Evolutionary conservation across 345 rosid species (phyloP), one percentile per base, ranked within the genome.

Genomic region (Gossypium sturtianum): DNA sequence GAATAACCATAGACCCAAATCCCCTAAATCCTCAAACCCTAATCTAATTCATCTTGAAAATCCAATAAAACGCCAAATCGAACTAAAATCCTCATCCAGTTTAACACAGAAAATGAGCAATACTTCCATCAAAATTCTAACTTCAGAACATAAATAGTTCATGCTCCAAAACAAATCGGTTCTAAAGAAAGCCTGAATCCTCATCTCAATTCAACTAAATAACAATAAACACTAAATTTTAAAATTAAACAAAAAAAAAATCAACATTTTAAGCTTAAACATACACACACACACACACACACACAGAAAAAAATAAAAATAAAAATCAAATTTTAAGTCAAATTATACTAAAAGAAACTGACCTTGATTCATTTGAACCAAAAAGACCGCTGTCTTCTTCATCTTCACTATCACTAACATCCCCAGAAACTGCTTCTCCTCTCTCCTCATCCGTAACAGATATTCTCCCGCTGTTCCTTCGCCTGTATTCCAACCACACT

Each of bases 401-500:
- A 60, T 86, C 83, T 75, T 79, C 89, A 60, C 74, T 85, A 20
- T 83, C 82, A 34, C 76, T 78, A 60, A 41, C 77, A 66, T 20
- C 59, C 12, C 61, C 71, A 60, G 58, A 11, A 54, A 78, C 52
- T 63, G 38, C 71, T 13, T 70, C 74, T 60, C 88, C 79, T 8
- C 91, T 76, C 84, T 86, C 93, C 66, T 78, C 87, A 57, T 91
- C 95, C 72, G 87, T 76, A 54, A 38, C 81, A 16, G 72, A 82
- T 25, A 44, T 70, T 51, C 86, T 78, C 57, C 82, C 75, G 13
- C 60, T n/a, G 79, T 76, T 89, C 85, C 98, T 86, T 74, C 87
- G 83, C 87, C 94, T 78, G 71, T 83, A 95, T 83, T 93, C 99
- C 78, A 89, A 71, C 97, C 92, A 93, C 57, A 95, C 99, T 78